Evolutionary conservation across 106 monocot species (phyloP).

Genomic region (Allium cepa): DNA sequence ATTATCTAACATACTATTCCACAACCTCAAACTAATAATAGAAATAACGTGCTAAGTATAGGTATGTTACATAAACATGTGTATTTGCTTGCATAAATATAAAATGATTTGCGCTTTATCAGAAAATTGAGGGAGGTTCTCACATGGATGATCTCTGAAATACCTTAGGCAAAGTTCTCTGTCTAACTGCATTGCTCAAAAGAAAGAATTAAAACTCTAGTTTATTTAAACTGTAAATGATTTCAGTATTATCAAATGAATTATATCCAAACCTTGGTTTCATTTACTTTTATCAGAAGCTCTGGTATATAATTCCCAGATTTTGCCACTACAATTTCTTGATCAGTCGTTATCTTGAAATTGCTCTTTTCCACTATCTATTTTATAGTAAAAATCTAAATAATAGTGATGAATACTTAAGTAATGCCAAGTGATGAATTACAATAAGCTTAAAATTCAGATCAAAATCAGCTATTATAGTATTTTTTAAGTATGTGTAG

Average conservation of each 20-base stretch:
- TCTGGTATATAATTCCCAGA: conserved; percentile 86
- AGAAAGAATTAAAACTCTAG: conserved; percentile 3
- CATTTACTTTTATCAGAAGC: conserved; percentile 87
- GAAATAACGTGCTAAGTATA: too few relatives aligned
- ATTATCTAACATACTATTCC: too few relatives aligned
- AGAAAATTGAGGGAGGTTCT: conserved; percentile 70
- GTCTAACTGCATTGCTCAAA: conserved; percentile 52
- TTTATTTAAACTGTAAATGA: background rate
- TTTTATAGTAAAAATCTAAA: background rate
- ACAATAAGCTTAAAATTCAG: too few relatives aligned
- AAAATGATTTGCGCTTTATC: conserved; percentile 51
- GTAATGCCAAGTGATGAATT: too few relatives aligned
- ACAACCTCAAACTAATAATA: too few relatives aligned
- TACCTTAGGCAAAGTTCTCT: conserved; percentile 53
- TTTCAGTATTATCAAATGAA: background rate
- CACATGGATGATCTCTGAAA: conserved; percentile 64
- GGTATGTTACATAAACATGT: too few relatives aligned
- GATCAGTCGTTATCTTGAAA: conserved; percentile 76
- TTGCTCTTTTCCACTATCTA: conserved; percentile 98
- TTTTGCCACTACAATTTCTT: conserved; percentile 71
- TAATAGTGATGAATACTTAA: too few relatives aligned
- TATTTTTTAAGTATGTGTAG: too few relatives aligned
- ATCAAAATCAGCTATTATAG: too few relatives aligned
- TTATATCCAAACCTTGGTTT: conserved; percentile 59
- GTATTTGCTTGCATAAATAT: too few relatives aligned